Conservation (phyloP, 306 rosid species). For the Cajanus cajan region DNA sequence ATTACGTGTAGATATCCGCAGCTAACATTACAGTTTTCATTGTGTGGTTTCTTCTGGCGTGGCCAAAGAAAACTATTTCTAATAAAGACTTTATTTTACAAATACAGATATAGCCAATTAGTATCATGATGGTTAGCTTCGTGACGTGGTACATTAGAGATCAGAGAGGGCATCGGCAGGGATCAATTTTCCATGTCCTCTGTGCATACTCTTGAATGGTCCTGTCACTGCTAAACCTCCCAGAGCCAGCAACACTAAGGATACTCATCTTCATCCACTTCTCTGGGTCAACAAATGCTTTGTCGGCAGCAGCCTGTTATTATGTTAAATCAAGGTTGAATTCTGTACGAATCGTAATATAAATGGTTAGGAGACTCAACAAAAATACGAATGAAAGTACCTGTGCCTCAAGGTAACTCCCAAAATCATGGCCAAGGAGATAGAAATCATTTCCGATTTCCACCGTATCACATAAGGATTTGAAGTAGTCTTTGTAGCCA, state of each 20-base stretch:
- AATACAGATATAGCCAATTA: neutral
- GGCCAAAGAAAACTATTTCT: neutral
- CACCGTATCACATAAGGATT: slow-evolving; percentile 61
- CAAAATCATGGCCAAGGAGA: slow-evolving; percentile 63
- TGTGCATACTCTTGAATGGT: slow-evolving; percentile 68
- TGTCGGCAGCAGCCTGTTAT: slow-evolving; percentile 69
- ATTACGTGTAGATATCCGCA: neutral
- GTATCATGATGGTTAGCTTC: neutral
- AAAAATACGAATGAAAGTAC: slow-evolving; percentile 33
- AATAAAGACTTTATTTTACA: neutral
- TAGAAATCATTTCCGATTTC: slow-evolving; percentile 59
- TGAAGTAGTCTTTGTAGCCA: slow-evolving; percentile 58
- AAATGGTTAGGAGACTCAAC: neutral
- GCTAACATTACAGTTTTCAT: neutral
- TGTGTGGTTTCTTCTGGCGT: neutral
- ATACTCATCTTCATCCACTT: slow-evolving; percentile 75
- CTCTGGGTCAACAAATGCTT: slow-evolving; percentile 56
- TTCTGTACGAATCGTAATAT: neutral
- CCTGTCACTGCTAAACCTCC: slow-evolving; percentile 73
- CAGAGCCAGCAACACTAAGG: slow-evolving; percentile 66
- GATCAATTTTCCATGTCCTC: slow-evolving; percentile 66
- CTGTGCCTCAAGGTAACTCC: slow-evolving; percentile 77
- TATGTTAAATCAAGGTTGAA: neutral
- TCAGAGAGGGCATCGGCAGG: slow-evolving; percentile 67
- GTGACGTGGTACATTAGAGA: neutral